phyloP scores from a whole-genome alignment of 371 early-diverging fungal genomes.

The Lichtheimia ornata region DNA sequence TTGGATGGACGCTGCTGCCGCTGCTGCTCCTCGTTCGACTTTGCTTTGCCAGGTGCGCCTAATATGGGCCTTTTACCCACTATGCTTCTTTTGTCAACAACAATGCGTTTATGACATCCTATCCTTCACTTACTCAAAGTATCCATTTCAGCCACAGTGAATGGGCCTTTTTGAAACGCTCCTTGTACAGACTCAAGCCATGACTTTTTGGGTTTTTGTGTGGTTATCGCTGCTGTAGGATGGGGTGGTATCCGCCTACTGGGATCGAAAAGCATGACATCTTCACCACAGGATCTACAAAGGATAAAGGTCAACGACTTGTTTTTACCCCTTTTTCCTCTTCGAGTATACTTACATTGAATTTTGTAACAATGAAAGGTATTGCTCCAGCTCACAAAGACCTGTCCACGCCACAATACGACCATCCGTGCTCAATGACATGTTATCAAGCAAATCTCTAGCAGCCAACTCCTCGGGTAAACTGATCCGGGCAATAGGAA shows the following conservation, averaged over 20 bases:
- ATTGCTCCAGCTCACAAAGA: slow-evolving; percentile 46
- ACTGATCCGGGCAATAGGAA: slow-evolving; percentile 19
- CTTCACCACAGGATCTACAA: slow-evolving; percentile 29
- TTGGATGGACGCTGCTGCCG: not conserved
- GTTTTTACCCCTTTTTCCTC: too few relatives aligned
- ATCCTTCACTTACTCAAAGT: slow-evolving; percentile 40
- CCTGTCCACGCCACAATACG: slow-evolving; percentile 51
- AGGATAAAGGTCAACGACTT: not conserved
- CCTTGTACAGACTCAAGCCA: slow-evolving; percentile 51
- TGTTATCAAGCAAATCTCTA: slow-evolving; percentile 23
- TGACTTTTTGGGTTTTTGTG: slow-evolving; percentile 32
- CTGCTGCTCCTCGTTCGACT: not conserved
- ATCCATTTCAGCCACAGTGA: slow-evolving; percentile 51
- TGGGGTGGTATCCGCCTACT: slow-evolving; percentile 39
- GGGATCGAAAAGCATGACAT: slow-evolving; percentile 45
- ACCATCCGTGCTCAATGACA: slow-evolving; percentile 47
- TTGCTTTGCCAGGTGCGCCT: not conserved
- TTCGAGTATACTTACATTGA: slow-evolving; percentile 35
- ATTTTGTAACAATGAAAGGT: slow-evolving; percentile 30
- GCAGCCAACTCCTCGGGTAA: not conserved
- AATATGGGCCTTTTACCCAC: slow-evolving; percentile 1
- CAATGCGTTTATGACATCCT: too few relatives aligned
- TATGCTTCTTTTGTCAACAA: not conserved
- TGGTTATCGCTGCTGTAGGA: slow-evolving; percentile 25
- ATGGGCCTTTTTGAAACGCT: slow-evolving; percentile 41